Evolutionary conservation across 495 filamentous ascomycete species (phyloP).

Genomic region (Penicillium nucicola): DNA sequence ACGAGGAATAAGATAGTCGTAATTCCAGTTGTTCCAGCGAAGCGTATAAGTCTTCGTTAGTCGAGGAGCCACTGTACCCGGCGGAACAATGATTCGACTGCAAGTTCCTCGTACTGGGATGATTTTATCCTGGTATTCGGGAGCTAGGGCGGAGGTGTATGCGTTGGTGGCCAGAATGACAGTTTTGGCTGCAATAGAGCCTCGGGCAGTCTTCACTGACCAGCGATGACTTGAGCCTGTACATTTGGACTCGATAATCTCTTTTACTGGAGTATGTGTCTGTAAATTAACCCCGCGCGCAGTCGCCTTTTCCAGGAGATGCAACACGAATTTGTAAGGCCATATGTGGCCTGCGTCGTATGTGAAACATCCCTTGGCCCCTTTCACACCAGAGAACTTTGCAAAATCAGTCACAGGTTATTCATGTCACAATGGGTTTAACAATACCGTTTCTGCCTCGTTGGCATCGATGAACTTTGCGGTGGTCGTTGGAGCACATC

Average conservation of each 20-base stretch:
- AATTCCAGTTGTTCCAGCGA: conserved; percentile 24
- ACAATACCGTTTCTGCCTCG: conserved; percentile 18
- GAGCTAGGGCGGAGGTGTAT: conserved; percentile 72
- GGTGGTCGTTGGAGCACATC: conserved; percentile 13
- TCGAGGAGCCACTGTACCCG: conserved; percentile 9
- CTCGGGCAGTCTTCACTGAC: conserved; percentile 60
- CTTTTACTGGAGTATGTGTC: conserved; percentile 65
- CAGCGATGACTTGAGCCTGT: conserved; percentile 6
- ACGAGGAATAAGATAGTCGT: conserved; percentile 51
- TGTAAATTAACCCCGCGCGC: conserved; percentile 66
- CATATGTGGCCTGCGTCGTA: conserved; percentile 52
- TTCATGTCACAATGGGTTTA: background rate
- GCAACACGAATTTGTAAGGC: conserved; percentile 81
- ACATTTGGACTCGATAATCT: conserved; percentile 26
- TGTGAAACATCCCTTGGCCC: conserved; percentile 39
- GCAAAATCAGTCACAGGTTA: conserved; percentile 11
- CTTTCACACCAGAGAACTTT: conserved; percentile 45
- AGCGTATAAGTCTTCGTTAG: conserved; percentile 25
- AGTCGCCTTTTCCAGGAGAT: conserved; percentile 59
- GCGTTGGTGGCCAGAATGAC: conserved; percentile 79
- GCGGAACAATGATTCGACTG: conserved; percentile 30
- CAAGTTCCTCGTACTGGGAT: conserved; percentile 65
- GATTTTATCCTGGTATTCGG: conserved; percentile 65
- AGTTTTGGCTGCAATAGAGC: conserved; percentile 51
- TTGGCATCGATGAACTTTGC: conserved; percentile 12